Conservation (phyloP, 1,139 yeast species). For the Lodderomyces elongisporus region DNA sequence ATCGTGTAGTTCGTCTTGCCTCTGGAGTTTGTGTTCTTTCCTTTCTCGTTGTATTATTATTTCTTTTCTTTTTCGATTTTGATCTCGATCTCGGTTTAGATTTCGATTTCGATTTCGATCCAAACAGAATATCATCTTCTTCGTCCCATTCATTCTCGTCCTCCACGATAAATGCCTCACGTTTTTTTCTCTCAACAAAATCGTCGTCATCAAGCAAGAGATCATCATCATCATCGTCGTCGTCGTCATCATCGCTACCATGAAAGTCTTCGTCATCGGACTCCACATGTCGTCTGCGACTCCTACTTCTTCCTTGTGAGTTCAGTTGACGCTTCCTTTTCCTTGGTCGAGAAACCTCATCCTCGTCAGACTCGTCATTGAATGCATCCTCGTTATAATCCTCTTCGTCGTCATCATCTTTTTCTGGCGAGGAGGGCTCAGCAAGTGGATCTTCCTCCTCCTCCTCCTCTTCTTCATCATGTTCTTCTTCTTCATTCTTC, state of each 20-base stretch:
- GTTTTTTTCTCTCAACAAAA: conserved; percentile 19
- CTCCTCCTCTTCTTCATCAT: conserved; percentile 1
- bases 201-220: conserved; percentile 33
- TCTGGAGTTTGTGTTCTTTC: conserved; percentile 24
- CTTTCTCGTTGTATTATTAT: conserved; percentile 17
- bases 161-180: conserved; percentile 30
- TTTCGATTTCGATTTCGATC: no score
- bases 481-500: conserved; percentile 1
- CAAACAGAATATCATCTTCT: no score
- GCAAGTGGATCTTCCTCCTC: conserved; percentile 1
- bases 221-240: conserved; percentile 23
- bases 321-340: conserved; percentile 16
- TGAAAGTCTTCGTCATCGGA: conserved; percentile 17
- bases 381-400: conserved; percentile 16
- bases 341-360: conserved; percentile 20
- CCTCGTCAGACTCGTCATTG: conserved; percentile 14
- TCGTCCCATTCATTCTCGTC: conserved; percentile 25
- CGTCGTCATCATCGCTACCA: conserved; percentile 15
- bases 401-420: conserved; percentile 10
- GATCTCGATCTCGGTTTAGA: no score
- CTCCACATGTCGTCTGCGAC: conserved; percentile 10
- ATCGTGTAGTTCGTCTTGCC: conserved; percentile 14
- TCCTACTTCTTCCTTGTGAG: conserved; percentile 10
- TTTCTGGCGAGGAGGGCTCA: conserved; percentile 5
- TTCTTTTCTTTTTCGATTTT: conserved; percentile 11